Percentiles rank a stretch among this genome's conserved stretches.
Evolutionary conservation across 257 asterid genomes (phyloP).

Genomic region (Asclepias syriaca): DNA sequence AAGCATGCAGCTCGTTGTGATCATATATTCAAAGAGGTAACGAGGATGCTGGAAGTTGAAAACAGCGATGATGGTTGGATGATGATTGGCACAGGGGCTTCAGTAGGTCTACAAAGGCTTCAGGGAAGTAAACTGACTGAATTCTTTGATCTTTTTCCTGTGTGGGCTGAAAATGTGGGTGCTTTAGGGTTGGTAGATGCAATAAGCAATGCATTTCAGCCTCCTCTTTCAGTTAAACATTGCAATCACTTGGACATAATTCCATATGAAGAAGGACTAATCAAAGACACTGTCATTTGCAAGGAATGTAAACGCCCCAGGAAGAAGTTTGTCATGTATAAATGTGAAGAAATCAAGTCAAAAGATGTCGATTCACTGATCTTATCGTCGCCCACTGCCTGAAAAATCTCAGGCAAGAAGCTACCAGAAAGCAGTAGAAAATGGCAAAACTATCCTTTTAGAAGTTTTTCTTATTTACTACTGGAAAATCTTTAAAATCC

Average conservation of each 20-base stretch:
- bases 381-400: background rate
- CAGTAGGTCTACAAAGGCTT: slow-evolving; percentile 28
- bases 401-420: slow-evolving; percentile 1
- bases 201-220: slow-evolving; percentile 25
- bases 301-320: slow-evolving; percentile 41
- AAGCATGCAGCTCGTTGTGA: slow-evolving; percentile 4
- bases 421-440: background rate
- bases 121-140: slow-evolving; percentile 24
- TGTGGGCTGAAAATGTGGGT: slow-evolving; percentile 32
- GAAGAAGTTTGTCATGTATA: slow-evolving; percentile 52
- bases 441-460: background rate
- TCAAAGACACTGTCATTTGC: slow-evolving; percentile 36
- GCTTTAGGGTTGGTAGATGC: slow-evolving; percentile 45
- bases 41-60: slow-evolving; percentile 29
- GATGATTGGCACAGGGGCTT: slow-evolving; percentile 41
- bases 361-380: background rate
- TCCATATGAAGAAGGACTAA: slow-evolving; percentile 49
- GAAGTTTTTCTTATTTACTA: background rate
- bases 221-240: slow-evolving; percentile 16
- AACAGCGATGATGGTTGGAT: slow-evolving; percentile 35
- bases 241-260: slow-evolving; percentile 38
- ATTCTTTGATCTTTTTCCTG: slow-evolving; percentile 26
- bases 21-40: slow-evolving; percentile 19
- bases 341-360: slow-evolving; percentile 37
- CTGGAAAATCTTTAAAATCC: background rate